Evolutionary conservation across 805 yeast genomes (phyloP), one percentile per base, ranked within the genome.

Genomic region (Wickerhamomyces chaumierensis): DNA sequence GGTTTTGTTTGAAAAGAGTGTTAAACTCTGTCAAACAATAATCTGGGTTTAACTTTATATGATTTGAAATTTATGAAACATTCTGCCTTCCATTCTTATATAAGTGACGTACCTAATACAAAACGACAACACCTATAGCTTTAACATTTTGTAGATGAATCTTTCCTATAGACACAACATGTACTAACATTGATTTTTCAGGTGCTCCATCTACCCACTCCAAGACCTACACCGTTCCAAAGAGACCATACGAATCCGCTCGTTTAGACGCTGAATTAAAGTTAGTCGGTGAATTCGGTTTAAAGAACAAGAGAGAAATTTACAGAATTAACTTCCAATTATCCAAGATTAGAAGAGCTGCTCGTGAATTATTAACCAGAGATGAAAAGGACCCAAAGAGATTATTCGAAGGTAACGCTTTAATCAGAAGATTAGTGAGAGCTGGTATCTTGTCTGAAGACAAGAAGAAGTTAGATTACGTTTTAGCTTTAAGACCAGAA

Each of bases 351-450:
- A 88, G 98, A 78, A 87, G 98, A 78, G 98, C 98, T 70, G 98
- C 98, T 66, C 95, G 98, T 83, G 97, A 92, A 66, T 78, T 92
- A 63, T 81, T 92, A 73, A 92, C 98, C 78, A 87, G 96, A 78
- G 98, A 92, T 65, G 98, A 92, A 79, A 92, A 92, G 81, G 98
- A 92, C 74, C 96, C 95, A 81, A 92, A 88, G 86, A 87, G 98
- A 78, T 82, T 92, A 65, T 92, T 92, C 79, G 98, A 92, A 76
- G 98, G 98, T 84, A 92, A 92, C 69, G 98, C 98, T 66, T 86
- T 92, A 69, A 92, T 92, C 74, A 88, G 98, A 81, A 87, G 97
- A 81, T 81, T 92, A 66, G 97, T 92, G 53, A 85, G 98, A 78
- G 78, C 87, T 56, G 98, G 98, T 85, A 95, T 92, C 66, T 81